Conservation (phyloP, 805 yeast genomes). For the Dipodascus albidus region DNA sequence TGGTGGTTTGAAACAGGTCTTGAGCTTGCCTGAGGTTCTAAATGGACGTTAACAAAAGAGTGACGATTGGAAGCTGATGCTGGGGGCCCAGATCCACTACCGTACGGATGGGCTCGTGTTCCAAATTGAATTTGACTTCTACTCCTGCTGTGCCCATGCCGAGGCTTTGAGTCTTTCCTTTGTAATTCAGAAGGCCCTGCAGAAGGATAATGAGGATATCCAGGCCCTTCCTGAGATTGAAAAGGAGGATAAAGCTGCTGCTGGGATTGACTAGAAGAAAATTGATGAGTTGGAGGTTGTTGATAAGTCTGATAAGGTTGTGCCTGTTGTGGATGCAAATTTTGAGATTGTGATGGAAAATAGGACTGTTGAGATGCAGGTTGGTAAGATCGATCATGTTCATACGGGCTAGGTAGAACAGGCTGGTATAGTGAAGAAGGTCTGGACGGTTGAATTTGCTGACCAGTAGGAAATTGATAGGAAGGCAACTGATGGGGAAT, state of each 20-base stretch:
- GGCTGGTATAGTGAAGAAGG: background rate
- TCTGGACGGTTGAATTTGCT: background rate
- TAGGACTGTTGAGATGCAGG: background rate
- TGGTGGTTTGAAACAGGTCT: background rate
- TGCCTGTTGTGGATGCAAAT: background rate
- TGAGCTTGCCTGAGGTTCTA: background rate
- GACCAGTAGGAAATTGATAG: background rate
- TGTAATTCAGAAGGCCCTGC: background rate
- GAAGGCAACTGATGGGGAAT: background rate
- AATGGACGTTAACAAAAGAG: background rate
- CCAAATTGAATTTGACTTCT: slow-evolving; percentile 1
- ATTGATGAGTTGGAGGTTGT: background rate
- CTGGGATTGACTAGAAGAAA: background rate
- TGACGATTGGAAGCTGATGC: background rate
- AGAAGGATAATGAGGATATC: background rate
- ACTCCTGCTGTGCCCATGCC: background rate
- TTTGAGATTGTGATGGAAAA: background rate
- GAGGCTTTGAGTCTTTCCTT: background rate
- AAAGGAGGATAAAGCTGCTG: background rate
- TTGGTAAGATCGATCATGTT: background rate
- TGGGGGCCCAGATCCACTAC: background rate
- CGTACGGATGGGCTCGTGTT: background rate
- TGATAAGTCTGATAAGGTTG: background rate
- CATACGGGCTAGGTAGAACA: background rate
- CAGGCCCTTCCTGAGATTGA: background rate